Conservation (phyloP, 768 basidiomycete species). For the Sistotremastrum suecicum region DNA sequence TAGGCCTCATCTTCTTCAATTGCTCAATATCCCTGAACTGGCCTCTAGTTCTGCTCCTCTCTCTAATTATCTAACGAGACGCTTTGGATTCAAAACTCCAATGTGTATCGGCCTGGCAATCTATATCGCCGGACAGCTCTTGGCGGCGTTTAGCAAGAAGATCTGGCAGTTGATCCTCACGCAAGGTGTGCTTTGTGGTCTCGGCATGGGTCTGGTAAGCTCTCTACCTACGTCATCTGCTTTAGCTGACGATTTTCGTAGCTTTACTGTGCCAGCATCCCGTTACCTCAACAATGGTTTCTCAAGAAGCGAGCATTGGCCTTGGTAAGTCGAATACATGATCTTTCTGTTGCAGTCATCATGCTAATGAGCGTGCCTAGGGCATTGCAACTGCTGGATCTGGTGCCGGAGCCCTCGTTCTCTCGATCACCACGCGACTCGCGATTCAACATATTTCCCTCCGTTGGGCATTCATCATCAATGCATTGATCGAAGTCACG, state of each 20-base stretch:
- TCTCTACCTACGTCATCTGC: too few species aligned
- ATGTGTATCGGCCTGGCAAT: slow-evolving; percentile 8
- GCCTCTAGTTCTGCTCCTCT: slow-evolving; percentile 7
- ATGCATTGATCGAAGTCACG: slow-evolving; percentile 15
- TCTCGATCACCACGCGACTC: slow-evolving; percentile 8
- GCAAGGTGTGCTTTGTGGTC: slow-evolving; percentile 11
- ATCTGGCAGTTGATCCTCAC: slow-evolving; percentile 14
- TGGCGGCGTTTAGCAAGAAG: slow-evolving; percentile 10
- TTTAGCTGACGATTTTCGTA: too few species aligned
- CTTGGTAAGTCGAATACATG: too few species aligned
- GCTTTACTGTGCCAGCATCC: too few species aligned
- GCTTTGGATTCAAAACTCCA: slow-evolving; percentile 8
- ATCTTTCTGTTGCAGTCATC: too few species aligned
- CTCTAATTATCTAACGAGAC: slow-evolving; percentile 10
- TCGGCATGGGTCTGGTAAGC: slow-evolving; percentile 10
- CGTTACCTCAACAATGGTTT: too few species aligned
- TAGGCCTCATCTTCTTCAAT: too few species aligned
- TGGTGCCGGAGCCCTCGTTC: slow-evolving; percentile 12
- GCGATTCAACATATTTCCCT: slow-evolving; percentile 11
- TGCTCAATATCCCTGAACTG: too few species aligned
- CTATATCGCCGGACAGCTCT: slow-evolving; percentile 6
- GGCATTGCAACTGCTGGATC: slow-evolving; percentile 6
- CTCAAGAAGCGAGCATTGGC: too few species aligned
- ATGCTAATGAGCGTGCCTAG: too few species aligned
- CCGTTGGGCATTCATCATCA: slow-evolving; percentile 18